Conservation (phyloP, 2,329 filamentous ascomycete genomes). For the Gremmenia infestans region DNA sequence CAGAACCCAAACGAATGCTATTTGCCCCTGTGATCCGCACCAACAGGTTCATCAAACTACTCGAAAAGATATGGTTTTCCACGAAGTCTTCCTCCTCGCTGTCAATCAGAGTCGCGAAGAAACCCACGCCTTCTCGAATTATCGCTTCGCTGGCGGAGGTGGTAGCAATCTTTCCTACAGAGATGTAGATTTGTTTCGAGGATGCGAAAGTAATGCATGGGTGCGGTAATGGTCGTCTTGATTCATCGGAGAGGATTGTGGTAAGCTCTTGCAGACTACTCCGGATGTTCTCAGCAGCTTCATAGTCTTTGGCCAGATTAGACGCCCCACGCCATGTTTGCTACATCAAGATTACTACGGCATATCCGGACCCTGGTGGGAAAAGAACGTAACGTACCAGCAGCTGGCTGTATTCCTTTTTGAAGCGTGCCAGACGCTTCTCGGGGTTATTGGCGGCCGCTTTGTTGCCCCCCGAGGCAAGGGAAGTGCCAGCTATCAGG, state of each 20-base stretch:
- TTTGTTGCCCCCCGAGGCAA: conserved; percentile 51
- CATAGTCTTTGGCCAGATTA: conserved; percentile 55
- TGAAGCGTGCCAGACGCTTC: conserved; percentile 60
- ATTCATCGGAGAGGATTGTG: conserved; percentile 79
- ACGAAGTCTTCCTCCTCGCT: conserved; percentile 95
- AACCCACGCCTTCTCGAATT: conserved; percentile 75
- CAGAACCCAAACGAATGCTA: conserved; percentile 66
- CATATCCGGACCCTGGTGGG: neutral
- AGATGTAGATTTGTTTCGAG: conserved; percentile 81
- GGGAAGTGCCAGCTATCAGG: conserved; percentile 57
- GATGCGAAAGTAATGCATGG: conserved; percentile 86
- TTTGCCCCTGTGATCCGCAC: conserved; percentile 72
- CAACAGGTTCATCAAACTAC: conserved; percentile 80
- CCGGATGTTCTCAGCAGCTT: conserved; percentile 59
- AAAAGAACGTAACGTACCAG: conserved; percentile 40
- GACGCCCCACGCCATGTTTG: conserved; percentile 58
- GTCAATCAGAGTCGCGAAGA: conserved; percentile 90
- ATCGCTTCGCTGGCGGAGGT: conserved; percentile 81
- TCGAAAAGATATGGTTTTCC: conserved; percentile 78
- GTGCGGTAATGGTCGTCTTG: conserved; percentile 80
- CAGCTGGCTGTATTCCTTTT: conserved; percentile 60
- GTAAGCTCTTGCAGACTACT: conserved; percentile 59
- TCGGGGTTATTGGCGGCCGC: conserved; percentile 59
- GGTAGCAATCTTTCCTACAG: conserved; percentile 82
- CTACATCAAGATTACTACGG: conserved; percentile 28